A percentile compares a stretch with the other conserved stretches of the same genome.
These are phyloP conservation scores for Collybiopsis confluens DNA, from an alignment of 768 basidiomycete genomes.

Conservation along the genomic window DNA sequence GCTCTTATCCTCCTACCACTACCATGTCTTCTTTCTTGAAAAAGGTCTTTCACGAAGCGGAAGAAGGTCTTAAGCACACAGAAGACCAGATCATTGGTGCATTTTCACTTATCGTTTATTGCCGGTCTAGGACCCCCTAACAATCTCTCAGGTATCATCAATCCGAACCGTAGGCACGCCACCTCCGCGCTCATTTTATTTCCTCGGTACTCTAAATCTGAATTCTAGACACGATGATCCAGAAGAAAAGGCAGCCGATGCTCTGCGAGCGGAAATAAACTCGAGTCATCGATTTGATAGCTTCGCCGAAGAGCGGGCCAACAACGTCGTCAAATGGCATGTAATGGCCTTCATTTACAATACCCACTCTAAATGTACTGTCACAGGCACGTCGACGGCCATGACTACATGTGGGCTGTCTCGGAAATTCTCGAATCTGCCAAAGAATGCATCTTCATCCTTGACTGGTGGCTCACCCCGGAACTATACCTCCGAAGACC, in stretches of 20 bases:
- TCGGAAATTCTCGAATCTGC: conserved; percentile 86
- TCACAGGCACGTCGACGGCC: conserved; percentile 90
- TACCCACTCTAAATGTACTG: no score
- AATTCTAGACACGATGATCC: conserved; percentile 67
- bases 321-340: conserved; percentile 89
- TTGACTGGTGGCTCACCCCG: conserved; percentile 94
- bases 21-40: not conserved
- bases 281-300: conserved; percentile 78
- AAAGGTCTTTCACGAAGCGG: not conserved
- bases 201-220: not conserved
- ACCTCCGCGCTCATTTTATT: not conserved
- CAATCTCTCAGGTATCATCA: no score
- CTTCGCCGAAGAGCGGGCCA: conserved; percentile 69
- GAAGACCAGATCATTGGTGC: conserved; percentile 1
- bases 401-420: conserved; percentile 95
- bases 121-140: no score
- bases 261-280: conserved; percentile 70
- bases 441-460: conserved; percentile 81
- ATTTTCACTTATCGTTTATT: no score
- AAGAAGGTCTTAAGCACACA: conserved; percentile 1
- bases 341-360: no score
- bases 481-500: conserved; percentile 94
- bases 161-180: no score
- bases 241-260: conserved; percentile 67
- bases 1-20: no score